Evolutionary conservation across 768 basidiomycete genomes (phyloP).

Genomic region (Macrolepiota albuminosa): DNA sequence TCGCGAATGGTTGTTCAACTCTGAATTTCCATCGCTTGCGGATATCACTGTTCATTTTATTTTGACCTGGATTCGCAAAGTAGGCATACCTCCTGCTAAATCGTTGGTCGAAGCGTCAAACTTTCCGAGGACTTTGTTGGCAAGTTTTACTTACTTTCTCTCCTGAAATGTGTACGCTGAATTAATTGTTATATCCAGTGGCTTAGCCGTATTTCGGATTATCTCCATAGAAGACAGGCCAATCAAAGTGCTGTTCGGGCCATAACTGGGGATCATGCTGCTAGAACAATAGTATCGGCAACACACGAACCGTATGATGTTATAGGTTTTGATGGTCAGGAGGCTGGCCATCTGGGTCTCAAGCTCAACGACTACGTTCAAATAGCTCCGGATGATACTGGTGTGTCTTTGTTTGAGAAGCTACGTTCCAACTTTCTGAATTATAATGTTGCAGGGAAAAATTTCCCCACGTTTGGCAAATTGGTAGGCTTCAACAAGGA

Average conservation of each 20-base stretch:
- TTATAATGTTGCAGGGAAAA: constrained; percentile 23
- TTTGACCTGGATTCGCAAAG: constrained; percentile 35
- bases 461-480: constrained; percentile 42
- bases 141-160: constrained; percentile 17
- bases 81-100: constrained; percentile 26
- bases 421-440: not conserved
- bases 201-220: constrained; percentile 35
- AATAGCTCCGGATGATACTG: constrained; percentile 45
- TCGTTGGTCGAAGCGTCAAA: constrained; percentile 30
- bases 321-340: constrained; percentile 41
- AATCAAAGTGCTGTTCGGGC: constrained; percentile 18
- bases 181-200: constrained; percentile 31
- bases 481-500: constrained; percentile 45
- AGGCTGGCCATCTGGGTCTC: constrained; percentile 39
- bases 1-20: constrained; percentile 55
- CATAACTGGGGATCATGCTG: constrained; percentile 39
- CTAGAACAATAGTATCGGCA: constrained; percentile 32
- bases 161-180: not conserved
- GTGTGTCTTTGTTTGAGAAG: constrained; percentile 18
- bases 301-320: constrained; percentile 30
- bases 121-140: constrained; percentile 38
- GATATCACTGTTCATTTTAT: constrained; percentile 51
- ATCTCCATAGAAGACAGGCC: constrained; percentile 26
- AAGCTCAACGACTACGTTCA: constrained; percentile 32
- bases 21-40: constrained; percentile 43